Base-by-base conservation (phyloP, 345 rosid genomes). In the Physaria fendleri region DNA sequence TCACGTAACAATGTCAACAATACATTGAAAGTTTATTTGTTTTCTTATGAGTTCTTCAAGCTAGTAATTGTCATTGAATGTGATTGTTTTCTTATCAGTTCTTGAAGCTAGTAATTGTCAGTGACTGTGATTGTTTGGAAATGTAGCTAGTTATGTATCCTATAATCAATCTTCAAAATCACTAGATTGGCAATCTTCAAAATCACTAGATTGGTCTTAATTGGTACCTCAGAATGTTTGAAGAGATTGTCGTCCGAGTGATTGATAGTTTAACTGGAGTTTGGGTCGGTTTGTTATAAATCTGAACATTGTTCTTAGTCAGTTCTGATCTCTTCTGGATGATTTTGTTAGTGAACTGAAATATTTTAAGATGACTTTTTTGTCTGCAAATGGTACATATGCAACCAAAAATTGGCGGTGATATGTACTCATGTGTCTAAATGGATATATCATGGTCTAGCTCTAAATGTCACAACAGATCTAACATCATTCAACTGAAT, bases 181-280 rank as follows among this genome's bases (percentile, higher is more conserved):
- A 84, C 85, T 76, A 82, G 84, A 88, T 79, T 90, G 95, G 83
- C 73, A 82, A 86, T 71, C 84, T 92, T 16, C 75, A 89, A 59
- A 88, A 92, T 64, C 96, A 84, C 85, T 76, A 82, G 84, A 88
- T 79, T 90, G 95, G 83, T 79, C 90, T 92, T 63, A 87, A 92
- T 77, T 92, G 97, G 97, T 88, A 86, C 79, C 85, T 81, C 56
- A 81, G 98, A 77, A 78, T 79, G 53, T 95, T 86, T 56, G 95
- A 91, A 74, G 95, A 92, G 75, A 81, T 88, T 13, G 74, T 81
- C 47, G 80, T 88, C 60, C 85, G 93, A 65, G 84, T 81, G 62
- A 88, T 85, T 34, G 82, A 81, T 44, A 93, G 93, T 61, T 69
- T 92, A 42, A 88, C 95, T 28, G 98, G 98, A 13, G 93, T 88